These are phyloP conservation scores for Tricholomella constricta DNA, from an alignment of 768 basidiomycete species.

Conservation along the genomic window DNA sequence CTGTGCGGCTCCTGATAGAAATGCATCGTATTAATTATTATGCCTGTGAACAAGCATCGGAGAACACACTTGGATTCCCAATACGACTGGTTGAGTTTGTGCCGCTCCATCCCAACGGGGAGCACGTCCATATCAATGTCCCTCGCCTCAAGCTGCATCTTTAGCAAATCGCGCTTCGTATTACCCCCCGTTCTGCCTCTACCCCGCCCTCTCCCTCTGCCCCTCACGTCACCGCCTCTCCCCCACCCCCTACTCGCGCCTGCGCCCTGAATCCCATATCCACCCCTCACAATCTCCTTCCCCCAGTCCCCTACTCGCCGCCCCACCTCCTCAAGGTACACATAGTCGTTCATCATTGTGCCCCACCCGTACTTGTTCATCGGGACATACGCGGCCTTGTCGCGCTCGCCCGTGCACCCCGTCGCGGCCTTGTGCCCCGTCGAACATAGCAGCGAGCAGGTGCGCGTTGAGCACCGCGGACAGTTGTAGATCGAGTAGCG, in stretches of 20 bases:
- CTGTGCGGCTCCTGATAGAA: slow-evolving; percentile 58
- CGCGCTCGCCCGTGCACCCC: slow-evolving; percentile 70
- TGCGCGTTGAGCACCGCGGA: slow-evolving; percentile 69
- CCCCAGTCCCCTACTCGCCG: slow-evolving; percentile 78
- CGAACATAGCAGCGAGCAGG: slow-evolving; percentile 76
- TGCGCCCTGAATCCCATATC: slow-evolving; percentile 42
- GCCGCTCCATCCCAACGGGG: slow-evolving; percentile 80
- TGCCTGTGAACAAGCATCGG: slow-evolving; percentile 8
- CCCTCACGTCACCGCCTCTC: slow-evolving; percentile 25
- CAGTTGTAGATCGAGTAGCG: slow-evolving; percentile 70
- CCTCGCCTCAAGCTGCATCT: slow-evolving; percentile 62
- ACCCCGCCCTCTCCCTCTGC: slow-evolving; percentile 28
- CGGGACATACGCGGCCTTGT: slow-evolving; percentile 72
- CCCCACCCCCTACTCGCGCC: slow-evolving; percentile 22
- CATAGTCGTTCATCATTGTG: slow-evolving; percentile 87
- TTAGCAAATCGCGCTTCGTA: slow-evolving; percentile 69
- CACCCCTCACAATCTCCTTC: slow-evolving; percentile 63
- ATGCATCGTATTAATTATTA: slow-evolving; percentile 10
- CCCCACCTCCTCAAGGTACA: slow-evolving; percentile 81
- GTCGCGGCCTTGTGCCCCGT: slow-evolving; percentile 61
- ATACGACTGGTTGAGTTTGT: slow-evolving; percentile 75
- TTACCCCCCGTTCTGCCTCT: slow-evolving; percentile 30
- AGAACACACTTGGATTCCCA: slow-evolving; percentile 78
- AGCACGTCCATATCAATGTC: slow-evolving; percentile 79
- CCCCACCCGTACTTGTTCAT: slow-evolving; percentile 88